A percentile compares a stretch with the other conserved stretches of the same genome.
Evolutionary conservation across 768 basidiomycete genomes (phyloP).

Genomic region (Suillus fuscotomentosus): DNA sequence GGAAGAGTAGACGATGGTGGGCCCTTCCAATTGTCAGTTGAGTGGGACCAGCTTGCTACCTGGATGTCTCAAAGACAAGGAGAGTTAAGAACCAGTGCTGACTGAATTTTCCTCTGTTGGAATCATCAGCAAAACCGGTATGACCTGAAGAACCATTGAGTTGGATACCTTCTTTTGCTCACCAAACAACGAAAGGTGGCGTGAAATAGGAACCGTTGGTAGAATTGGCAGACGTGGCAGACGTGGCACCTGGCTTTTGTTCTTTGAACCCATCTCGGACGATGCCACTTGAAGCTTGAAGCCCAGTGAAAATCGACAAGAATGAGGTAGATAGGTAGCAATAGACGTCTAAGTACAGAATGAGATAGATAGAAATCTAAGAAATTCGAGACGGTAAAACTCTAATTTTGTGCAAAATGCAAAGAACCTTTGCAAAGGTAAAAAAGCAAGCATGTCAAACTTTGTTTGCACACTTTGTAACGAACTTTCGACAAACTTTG

Average conservation of each 20-base stretch:
- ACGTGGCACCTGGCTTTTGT: background rate
- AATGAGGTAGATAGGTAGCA: too few species aligned
- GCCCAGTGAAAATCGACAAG: too few species aligned
- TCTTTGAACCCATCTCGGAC: constrained; percentile 1
- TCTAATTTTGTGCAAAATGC: too few species aligned
- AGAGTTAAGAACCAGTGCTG: constrained; percentile 18
- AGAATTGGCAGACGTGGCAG: too few species aligned
- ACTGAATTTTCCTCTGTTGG: constrained; percentile 11
- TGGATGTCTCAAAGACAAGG: constrained; percentile 32
- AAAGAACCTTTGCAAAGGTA: too few species aligned
- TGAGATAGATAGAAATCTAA: too few species aligned
- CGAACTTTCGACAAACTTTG: too few species aligned
- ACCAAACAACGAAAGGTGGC: background rate
- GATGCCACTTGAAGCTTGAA: constrained; percentile 3
- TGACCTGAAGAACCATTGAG: constrained; percentile 10
- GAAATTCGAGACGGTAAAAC: too few species aligned
- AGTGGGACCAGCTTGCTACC: constrained; percentile 28
- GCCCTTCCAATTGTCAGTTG: constrained; percentile 19
- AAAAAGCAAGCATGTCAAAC: too few species aligned
- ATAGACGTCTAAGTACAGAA: too few species aligned
- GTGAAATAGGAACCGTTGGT: background rate
- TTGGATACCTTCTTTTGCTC: constrained; percentile 8
- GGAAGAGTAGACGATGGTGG: constrained; percentile 12
- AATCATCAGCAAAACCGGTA: constrained; percentile 4
- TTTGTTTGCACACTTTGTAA: too few species aligned